phyloP scores from a whole-genome alignment of 1,139 yeast genomes.

The Saccharomyces hybrid region DNA sequence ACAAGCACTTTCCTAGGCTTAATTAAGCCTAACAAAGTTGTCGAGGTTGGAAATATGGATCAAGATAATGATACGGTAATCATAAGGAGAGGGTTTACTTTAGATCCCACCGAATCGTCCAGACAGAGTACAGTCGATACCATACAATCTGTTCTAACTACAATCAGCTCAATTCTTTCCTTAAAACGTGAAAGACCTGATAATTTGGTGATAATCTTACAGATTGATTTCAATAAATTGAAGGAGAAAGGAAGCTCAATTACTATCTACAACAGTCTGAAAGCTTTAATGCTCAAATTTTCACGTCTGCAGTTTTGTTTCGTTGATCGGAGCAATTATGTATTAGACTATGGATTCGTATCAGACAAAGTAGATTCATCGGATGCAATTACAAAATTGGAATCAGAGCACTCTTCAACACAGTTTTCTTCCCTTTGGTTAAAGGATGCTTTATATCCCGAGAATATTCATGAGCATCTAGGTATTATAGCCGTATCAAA shows the following conservation, averaged over 20 bases:
- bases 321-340: slow-evolving; percentile 13
- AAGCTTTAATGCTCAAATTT: slow-evolving; percentile 20
- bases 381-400: slow-evolving; percentile 1
- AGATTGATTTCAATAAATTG: slow-evolving; percentile 20
- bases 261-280: slow-evolving; percentile 19
- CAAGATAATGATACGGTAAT: slow-evolving; percentile 16
- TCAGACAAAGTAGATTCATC: slow-evolving; percentile 3
- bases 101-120: slow-evolving; percentile 4
- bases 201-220: slow-evolving; percentile 23
- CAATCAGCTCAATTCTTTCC: slow-evolving; percentile 25
- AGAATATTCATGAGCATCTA: slow-evolving; percentile 5
- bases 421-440: slow-evolving; percentile 17
- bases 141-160: slow-evolving; percentile 17
- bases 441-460: slow-evolving; percentile 10
- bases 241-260: slow-evolving; percentile 8
- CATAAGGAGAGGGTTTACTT: slow-evolving; percentile 17
- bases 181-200: slow-evolving; percentile 24
- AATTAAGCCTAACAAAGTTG: slow-evolving; percentile 12
- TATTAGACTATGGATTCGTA: slow-evolving; percentile 7
- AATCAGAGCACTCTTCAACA: background rate
- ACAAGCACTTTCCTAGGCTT: slow-evolving; percentile 16
- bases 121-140: slow-evolving; percentile 8
- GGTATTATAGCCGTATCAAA: slow-evolving; percentile 27
- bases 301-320: slow-evolving; percentile 14
- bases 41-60: slow-evolving; percentile 13